Percentiles rank a stretch among this genome's conserved stretches.
Conservation (phyloP, 1,139 yeast species). For the Hansenula lynferdii region DNA sequence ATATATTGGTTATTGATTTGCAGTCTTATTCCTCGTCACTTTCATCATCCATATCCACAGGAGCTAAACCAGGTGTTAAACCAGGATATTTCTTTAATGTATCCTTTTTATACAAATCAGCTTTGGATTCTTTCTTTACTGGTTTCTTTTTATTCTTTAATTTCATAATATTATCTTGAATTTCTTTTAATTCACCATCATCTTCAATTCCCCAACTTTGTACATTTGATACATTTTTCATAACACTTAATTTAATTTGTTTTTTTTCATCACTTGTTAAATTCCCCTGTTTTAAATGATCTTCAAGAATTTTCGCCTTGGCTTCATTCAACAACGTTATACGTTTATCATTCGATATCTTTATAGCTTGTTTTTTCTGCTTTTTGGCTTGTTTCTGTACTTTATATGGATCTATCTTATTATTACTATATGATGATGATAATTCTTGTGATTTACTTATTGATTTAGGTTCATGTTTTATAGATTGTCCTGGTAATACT, state of each 20-base stretch:
- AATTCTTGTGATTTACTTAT: slow-evolving; percentile 15
- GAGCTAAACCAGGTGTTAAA: slow-evolving; percentile 89
- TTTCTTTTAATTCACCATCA: slow-evolving; percentile 40
- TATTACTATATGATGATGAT: slow-evolving; percentile 31
- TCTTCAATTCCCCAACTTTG: slow-evolving; percentile 43
- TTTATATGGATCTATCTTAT: slow-evolving; percentile 29
- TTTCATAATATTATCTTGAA: slow-evolving; percentile 37
- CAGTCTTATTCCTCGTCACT: slow-evolving; percentile 28
- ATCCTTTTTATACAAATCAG: slow-evolving; percentile 17
- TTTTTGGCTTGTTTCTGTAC: slow-evolving; percentile 31
- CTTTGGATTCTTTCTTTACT: slow-evolving; percentile 19
- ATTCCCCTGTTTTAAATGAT: slow-evolving; percentile 33
- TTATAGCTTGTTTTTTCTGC: slow-evolving; percentile 36
- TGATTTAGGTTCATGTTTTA: slow-evolving; percentile 6
- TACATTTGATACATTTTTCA: slow-evolving; percentile 42
- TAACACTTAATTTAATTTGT: slow-evolving; percentile 44
- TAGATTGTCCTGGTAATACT: slow-evolving; percentile 34
- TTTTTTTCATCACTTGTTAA: slow-evolving; percentile 41
- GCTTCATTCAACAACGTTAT: slow-evolving; percentile 44
- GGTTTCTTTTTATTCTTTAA: slow-evolving; percentile 22
- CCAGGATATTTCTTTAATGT: slow-evolving; percentile 48
- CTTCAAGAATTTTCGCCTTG: slow-evolving; percentile 44
- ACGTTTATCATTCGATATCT: slow-evolving; percentile 32
- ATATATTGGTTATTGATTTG: not conserved
- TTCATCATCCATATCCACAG: slow-evolving; percentile 59